These are phyloP conservation scores for Nelumbo lutea DNA, from an alignment of 164 flowering plant genomes.

Conservation along the genomic window DNA sequence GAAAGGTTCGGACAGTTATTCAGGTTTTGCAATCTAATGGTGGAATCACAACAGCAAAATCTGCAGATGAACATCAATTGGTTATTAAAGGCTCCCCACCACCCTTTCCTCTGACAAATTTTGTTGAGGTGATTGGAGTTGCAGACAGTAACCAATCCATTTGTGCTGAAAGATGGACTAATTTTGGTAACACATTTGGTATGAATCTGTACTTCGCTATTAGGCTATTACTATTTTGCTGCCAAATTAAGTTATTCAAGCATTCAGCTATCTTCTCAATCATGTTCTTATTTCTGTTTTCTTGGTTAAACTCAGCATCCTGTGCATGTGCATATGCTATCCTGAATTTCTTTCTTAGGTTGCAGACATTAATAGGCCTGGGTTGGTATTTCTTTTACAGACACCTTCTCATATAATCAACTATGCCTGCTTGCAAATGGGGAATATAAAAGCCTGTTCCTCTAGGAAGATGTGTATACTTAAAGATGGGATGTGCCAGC, in stretches of 20 bases:
- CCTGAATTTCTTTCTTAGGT: background rate
- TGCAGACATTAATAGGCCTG: background rate
- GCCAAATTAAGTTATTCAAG: background rate
- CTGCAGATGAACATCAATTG: slow-evolving; percentile 70
- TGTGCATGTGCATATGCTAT: background rate
- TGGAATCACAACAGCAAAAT: slow-evolving; percentile 52
- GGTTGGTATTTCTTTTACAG: slow-evolving; percentile 31
- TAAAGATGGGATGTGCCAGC: background rate
- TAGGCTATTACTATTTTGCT: background rate
- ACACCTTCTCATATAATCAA: slow-evolving; percentile 47
- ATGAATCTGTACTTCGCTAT: slow-evolving; percentile 6
- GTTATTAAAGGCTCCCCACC: slow-evolving; percentile 51
- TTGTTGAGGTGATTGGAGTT: slow-evolving; percentile 89
- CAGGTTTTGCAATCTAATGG: slow-evolving; percentile 62
- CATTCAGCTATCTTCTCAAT: background rate
- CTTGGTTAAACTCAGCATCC: background rate
- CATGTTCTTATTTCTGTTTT: background rate
- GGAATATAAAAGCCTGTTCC: slow-evolving; percentile 69
- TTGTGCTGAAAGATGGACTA: slow-evolving; percentile 73
- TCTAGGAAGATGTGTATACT: slow-evolving; percentile 29
- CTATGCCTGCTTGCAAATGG: slow-evolving; percentile 80
- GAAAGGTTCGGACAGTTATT: slow-evolving; percentile 66
- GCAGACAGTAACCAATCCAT: slow-evolving; percentile 79
- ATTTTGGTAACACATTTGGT: slow-evolving; percentile 80
- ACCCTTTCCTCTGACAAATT: slow-evolving; percentile 41